Percentiles rank a stretch among this genome's conserved stretches.
Conservation (phyloP, 768 basidiomycete genomes). For the Russula vinacea region DNA sequence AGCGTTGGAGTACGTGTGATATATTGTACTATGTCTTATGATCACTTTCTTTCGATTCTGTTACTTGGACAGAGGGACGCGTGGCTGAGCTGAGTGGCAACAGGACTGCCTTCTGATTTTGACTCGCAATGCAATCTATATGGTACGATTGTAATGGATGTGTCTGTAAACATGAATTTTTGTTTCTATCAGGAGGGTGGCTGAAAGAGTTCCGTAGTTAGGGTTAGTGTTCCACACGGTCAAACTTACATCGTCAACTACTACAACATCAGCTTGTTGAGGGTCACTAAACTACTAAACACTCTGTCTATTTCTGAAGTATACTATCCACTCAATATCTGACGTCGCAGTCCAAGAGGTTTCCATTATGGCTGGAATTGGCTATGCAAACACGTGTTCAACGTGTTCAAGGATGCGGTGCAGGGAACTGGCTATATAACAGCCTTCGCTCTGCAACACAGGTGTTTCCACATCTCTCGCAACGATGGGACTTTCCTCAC, state of each 20-base stretch:
- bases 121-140: slow-evolving; percentile 20
- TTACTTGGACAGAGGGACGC: slow-evolving; percentile 15
- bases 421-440: too few species aligned
- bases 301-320: too few species aligned
- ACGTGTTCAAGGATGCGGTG: too few species aligned
- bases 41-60: slow-evolving; percentile 5
- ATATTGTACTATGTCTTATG: slow-evolving; percentile 14
- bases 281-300: too few species aligned
- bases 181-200: not conserved
- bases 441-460: not conserved
- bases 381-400: too few species aligned
- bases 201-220: too few species aligned
- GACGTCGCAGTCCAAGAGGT: too few species aligned
- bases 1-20: slow-evolving; percentile 14
- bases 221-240: too few species aligned
- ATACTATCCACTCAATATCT: too few species aligned
- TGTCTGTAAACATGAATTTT: slow-evolving; percentile 1
- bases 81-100: not conserved
- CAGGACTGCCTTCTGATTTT: slow-evolving; percentile 1
- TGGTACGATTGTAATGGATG: slow-evolving; percentile 26
- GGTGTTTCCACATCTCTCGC: not conserved
- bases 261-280: too few species aligned
- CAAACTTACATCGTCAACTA: too few species aligned
- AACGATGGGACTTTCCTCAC: not conserved
- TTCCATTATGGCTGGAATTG: too few species aligned